phyloP scores from a whole-genome alignment of 148 eudicot genomes.

The Dianthus caryophyllus region DNA sequence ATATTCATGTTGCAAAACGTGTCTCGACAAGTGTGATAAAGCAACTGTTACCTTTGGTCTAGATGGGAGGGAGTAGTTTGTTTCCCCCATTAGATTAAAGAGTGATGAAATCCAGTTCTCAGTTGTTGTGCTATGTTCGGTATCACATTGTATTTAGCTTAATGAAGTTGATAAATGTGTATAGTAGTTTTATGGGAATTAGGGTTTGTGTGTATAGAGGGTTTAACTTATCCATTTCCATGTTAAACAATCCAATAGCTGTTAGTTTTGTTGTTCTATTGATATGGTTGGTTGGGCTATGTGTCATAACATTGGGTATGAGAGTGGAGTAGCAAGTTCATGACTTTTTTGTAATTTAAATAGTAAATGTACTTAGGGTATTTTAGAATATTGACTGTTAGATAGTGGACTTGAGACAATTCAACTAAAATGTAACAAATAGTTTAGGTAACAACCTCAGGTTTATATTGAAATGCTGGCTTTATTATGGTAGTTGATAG shows the following conservation, averaged over 20 bases:
- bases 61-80: too few relatives aligned
- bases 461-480: too few relatives aligned
- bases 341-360: not conserved
- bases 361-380: not conserved
- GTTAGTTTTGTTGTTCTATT: not conserved
- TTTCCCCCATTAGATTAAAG: not conserved
- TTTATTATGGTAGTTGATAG: too few relatives aligned
- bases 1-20: too few relatives aligned
- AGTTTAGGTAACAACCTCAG: too few relatives aligned
- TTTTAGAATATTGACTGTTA: not conserved
- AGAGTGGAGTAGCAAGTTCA: not conserved
- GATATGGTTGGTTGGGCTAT: not conserved
- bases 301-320: not conserved
- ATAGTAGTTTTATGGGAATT: too few relatives aligned
- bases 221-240: not conserved
- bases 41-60: too few relatives aligned
- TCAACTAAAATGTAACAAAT: too few relatives aligned
- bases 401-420: too few relatives aligned
- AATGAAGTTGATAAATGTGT: not conserved
- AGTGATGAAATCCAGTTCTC: not conserved
- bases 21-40: too few relatives aligned
- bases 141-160: not conserved
- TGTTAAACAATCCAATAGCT: not conserved
- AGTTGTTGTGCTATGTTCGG: not conserved
- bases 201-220: not conserved